Base-by-base conservation (phyloP, 495 filamentous ascomycete genomes). In the Aspergillus sclerotioniger region DNA sequence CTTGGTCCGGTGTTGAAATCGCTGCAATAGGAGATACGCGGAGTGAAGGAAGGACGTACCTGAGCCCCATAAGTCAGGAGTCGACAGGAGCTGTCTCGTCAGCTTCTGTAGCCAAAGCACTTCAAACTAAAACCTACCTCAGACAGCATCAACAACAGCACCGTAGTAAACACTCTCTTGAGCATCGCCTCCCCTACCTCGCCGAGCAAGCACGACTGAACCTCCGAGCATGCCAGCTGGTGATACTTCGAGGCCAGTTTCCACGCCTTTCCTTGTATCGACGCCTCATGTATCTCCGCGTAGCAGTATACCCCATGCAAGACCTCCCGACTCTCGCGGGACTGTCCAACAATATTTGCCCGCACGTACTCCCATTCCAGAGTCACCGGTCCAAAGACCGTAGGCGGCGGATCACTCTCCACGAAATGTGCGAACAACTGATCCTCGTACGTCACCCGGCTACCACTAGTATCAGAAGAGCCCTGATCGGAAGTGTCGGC, bases 101-200 rank as follows among this genome's bases (percentile, higher is more conserved):
- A 46, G 39, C 15, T 44, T 47, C 15, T 46, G 21, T 21, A 54
- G 19, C n/a, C 53, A 48, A 7, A 29, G 19, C 44, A 19, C 47
- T 13, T 39, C 12, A 3, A 48, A 37, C 29, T 19, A 29, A 31
- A 25, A 57, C 67, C 25, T 60, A 76, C 73, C 67, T 76, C 73
- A 28, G 73, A 68, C 54, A 76, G 51, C 70, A 76, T 76, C 20
- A 76, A 61, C 49, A 76, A 65, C 43, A 76, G 67, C 15, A 75
- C 64, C 8, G 70, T 53, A 7, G 67, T 59, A 51, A 75, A 70
- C 0, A 70, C 50, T 46, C 63, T 65, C 59, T 69, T 63, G 53
- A 75, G 51, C 0, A 54, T 62, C 17, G 58, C 31, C 25, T 72
- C 64, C 15, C 47, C 43, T 41, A 75, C 62, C n/a, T 71, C 68